phyloP scores from a whole-genome alignment of 1,284 basidiomycete species.

The Tilletia indica region DNA sequence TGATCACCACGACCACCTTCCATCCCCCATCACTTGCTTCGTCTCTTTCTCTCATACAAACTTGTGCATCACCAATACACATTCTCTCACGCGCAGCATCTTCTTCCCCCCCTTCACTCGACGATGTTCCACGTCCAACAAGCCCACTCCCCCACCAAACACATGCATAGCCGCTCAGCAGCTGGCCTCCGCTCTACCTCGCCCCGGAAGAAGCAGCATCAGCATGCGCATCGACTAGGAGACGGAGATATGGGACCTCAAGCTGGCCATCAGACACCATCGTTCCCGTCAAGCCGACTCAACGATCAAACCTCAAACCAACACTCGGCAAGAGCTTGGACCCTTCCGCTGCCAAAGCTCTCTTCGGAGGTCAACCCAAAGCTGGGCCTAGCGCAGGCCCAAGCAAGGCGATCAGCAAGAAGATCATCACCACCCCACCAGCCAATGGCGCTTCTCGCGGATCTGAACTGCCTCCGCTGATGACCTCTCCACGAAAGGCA shows the following conservation, averaged over 20 bases:
- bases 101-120: too few species aligned
- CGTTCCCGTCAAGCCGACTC: conserved; percentile 5
- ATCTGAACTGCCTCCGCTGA: not conserved
- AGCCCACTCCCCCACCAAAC: conserved; percentile 6
- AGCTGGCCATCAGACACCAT: not conserved
- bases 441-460: not conserved
- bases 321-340: conserved; percentile 10
- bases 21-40: not conserved
- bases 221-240: conserved; percentile 9
- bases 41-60: not conserved
- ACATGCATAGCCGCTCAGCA: conserved; percentile 1
- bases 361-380: conserved; percentile 8
- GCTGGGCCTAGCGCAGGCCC: not conserved
- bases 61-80: not conserved
- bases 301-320: not conserved
- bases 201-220: conserved; percentile 13
- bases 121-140: conserved; percentile 10
- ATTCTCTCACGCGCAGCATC: too few species aligned
- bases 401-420: not conserved
- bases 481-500: conserved; percentile 10
- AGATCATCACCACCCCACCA: conserved; percentile 3
- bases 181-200: conserved; percentile 2
- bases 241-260: not conserved
- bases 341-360: not conserved
- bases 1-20: too few species aligned